Evolutionary conservation across 2,329 filamentous ascomycete species (phyloP).

Genomic region (Camptophora hylomeconis): DNA sequence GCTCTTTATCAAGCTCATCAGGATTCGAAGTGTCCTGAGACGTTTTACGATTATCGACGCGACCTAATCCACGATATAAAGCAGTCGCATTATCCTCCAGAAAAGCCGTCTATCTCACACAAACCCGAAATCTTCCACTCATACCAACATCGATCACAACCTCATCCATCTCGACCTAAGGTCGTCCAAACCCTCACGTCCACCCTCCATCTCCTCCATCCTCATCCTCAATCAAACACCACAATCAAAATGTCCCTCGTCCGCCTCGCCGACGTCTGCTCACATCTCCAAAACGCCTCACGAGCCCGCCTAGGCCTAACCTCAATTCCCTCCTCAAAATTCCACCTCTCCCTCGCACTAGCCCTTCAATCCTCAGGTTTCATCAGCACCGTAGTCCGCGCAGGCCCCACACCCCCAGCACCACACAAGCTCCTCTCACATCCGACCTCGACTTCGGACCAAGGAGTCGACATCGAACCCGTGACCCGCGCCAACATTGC

Average conservation of each 20-base stretch:
- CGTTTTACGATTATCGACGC: too few species aligned
- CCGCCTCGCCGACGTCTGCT: conserved; percentile 68
- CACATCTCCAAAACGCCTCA: conserved; percentile 81
- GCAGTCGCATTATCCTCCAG: too few species aligned
- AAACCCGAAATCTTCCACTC: too few species aligned
- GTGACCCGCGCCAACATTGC: conserved; percentile 61
- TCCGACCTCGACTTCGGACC: conserved; percentile 26
- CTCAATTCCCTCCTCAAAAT: conserved; percentile 66
- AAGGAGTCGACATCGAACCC: conserved; percentile 29
- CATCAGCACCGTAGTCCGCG: conserved; percentile 65
- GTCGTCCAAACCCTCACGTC: too few species aligned
- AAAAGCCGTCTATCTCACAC: too few species aligned
- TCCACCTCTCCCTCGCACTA: conserved; percentile 63
- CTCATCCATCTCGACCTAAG: too few species aligned
- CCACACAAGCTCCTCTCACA: conserved; percentile 40
- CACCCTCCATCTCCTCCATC: too few species aligned
- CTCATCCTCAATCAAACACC: not conserved
- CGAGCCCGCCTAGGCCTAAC: conserved; percentile 74
- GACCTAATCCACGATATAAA: too few species aligned
- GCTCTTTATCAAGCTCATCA: too few species aligned
- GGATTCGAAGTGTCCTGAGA: too few species aligned
- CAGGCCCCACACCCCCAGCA: conserved; percentile 46
- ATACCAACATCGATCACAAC: too few species aligned
- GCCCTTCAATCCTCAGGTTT: conserved; percentile 74
- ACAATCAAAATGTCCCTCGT: conserved; percentile 51